These are phyloP conservation scores for Clonostachys chloroleuca DNA, from an alignment of 2,329 filamentous ascomycete genomes.

Conservation along the genomic window DNA sequence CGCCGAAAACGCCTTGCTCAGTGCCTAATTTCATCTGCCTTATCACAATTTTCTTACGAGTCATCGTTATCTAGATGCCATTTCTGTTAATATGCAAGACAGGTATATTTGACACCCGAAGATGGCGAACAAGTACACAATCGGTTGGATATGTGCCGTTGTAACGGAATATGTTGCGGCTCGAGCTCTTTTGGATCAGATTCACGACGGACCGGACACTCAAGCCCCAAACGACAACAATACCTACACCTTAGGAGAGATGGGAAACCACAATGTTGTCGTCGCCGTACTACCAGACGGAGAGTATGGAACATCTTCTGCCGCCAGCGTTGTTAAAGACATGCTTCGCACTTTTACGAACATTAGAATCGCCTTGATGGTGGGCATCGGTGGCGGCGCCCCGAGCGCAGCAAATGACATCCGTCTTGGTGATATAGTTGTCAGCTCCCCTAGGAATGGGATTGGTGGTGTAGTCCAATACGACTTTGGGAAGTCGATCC, in stretches of 20 bases:
- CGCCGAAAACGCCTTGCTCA: too few relatives aligned
- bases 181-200: slow-evolving; percentile 13
- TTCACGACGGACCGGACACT: slow-evolving; percentile 7
- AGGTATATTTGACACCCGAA: too few relatives aligned
- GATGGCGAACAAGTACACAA: slow-evolving; percentile 9
- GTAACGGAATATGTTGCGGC: slow-evolving; percentile 14
- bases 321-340: slow-evolving; percentile 19
- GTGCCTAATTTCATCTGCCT: too few relatives aligned
- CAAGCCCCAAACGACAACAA: slow-evolving; percentile 1
- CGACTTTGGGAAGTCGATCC: slow-evolving; percentile 7
- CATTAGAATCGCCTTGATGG: slow-evolving; percentile 9
- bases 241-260: slow-evolving; percentile 18
- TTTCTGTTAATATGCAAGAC: too few relatives aligned
- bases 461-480: slow-evolving; percentile 4
- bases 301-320: slow-evolving; percentile 18
- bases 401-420: slow-evolving; percentile 11
- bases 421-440: slow-evolving; percentile 13
- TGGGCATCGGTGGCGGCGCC: slow-evolving; percentile 13
- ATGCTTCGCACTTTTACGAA: slow-evolving; percentile 24
- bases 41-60: too few relatives aligned
- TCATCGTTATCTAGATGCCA: too few relatives aligned
- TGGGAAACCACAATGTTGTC: slow-evolving; percentile 22
- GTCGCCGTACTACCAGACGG: slow-evolving; percentile 17
- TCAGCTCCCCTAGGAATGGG: slow-evolving; percentile 4
- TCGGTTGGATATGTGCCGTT: slow-evolving; percentile 19